These are phyloP conservation scores for Hypholoma fasciculare DNA, from an alignment of 768 basidiomycete species.

Conservation along the genomic window DNA sequence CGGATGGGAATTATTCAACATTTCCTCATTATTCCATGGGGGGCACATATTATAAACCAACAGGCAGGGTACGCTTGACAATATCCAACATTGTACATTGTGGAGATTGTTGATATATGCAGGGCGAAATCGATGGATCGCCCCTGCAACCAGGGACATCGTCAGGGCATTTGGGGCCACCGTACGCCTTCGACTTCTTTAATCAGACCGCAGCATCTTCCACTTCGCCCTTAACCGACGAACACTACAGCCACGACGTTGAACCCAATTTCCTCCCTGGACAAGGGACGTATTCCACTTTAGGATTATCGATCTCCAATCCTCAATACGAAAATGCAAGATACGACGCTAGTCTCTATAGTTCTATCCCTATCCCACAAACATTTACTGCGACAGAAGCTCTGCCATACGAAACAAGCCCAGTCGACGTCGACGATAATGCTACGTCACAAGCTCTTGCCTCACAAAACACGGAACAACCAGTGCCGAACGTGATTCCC, in stretches of 20 bases:
- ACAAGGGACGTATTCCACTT: background rate
- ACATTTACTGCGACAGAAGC: background rate
- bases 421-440: background rate
- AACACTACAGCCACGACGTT: background rate
- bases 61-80: conserved; percentile 10
- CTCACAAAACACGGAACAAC: background rate
- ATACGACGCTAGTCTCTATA: conserved; percentile 3
- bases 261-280: background rate
- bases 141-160: background rate
- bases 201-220: background rate
- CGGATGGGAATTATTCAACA: conserved; percentile 11
- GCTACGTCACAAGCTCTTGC: background rate
- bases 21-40: conserved; percentile 14
- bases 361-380: background rate
- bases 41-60: conserved; percentile 10
- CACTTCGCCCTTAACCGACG: background rate
- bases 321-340: conserved; percentile 2
- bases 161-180: background rate
- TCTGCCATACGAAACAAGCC: background rate
- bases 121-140: background rate
- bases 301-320: background rate
- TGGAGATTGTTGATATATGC: background rate
- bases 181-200: background rate
- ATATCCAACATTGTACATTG: background rate
- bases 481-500: conserved; percentile 32